Evolutionary conservation across 345 rosid species (phyloP), one percentile per base, ranked within the genome.

Genomic region (Moricandia arvensis): DNA sequence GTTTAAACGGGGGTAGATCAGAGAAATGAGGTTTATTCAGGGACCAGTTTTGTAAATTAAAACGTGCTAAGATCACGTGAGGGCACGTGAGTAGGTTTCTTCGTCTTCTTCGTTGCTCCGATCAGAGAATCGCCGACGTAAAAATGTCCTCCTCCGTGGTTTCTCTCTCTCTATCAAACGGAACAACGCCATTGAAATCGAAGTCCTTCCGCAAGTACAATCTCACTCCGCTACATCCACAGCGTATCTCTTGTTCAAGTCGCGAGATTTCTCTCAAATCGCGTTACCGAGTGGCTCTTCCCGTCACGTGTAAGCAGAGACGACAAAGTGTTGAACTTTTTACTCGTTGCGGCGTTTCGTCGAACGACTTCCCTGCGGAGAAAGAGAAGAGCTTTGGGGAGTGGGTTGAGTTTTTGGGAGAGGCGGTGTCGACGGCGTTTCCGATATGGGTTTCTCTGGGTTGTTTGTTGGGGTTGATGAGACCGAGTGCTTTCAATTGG

Each of bases 391-490:
- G 86, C 63, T 78, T 93, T 31, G 75, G 91, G 31, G 84, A 82
- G 29, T 86, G 91, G 96, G 62, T 91, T 74, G 96, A 83, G 87
- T 78, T 59, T 80, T 31, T 85, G 47, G 83, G 91, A 21, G 98
- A 93, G 35, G 84, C 69, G 33, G 17, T 91, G 18, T 91, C 97
- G 37, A 87, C 87, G 18, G 93, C 96, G 18, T 91, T 93, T 74
- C 98, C 97, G 4, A 1, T 91, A 75, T 93, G 96, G 98, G 96
- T 91, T 41, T 84, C 91, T 68, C 41, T 93, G 34, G 98, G 94
- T 68, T 91, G 97, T 69, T 72, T 90, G 18, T 62, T 87, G 80
- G 97, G 94, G 62, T 75, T 93, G 61, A 12, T 90, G 66, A 87
- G 76, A 57, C 98, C 97, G 11, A 80, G 69, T 62, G 68, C 85